Evolutionary conservation across 495 filamentous ascomycete genomes (phyloP), one percentile per base, ranked within the genome.

Genomic region (Aspergillus cavernicola): DNA sequence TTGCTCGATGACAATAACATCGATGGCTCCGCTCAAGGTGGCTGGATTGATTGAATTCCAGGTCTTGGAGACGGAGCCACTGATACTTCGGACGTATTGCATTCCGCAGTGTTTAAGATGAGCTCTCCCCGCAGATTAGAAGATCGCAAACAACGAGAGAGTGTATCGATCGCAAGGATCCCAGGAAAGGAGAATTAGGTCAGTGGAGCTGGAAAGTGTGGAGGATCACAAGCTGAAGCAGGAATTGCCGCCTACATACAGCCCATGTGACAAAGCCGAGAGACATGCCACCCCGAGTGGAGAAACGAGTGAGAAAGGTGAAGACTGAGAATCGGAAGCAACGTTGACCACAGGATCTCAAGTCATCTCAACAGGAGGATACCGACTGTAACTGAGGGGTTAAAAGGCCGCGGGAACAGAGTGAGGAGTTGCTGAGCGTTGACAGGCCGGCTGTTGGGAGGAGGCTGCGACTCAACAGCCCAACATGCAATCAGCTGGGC

Each of bases 41-140:
- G 93, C 91, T 31, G 95, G 93, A 69, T 99, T 99, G 77, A 99
- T 97, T 6, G 90, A 96, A 69, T 97, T 97, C 93, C 93, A 99
- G 65, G 93, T 93, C 75, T 95, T 96, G 32, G 90, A 95, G 59
- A 97, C 91, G 31, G 93, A 95, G 63, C 92, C 91, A 67, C 90
- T 91, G 61, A 97, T 84, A 71, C 90, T 95, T 47, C 93, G 82
- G 59, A 97, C 92, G 88, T 97, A 97, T 78, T 98, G 91, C 93
- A 98, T 98, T 42, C 59, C 69, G 65, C 58, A 58, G 58, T 20
- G 35, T 40, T 53, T n/a, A 37, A 49, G 54, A 57, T 50, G 51
- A 58, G 52, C 44, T 50, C 56, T 59, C 63, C 57, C 28, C 46
- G 26, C 36, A 55, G 15, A 53, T 48, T 22, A 24, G 38, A 52